Evolutionary conservation across 371 early-diverging fungal species (phyloP), one percentile per base, ranked within the genome.

Genomic region (Blakeslea trispora): DNA sequence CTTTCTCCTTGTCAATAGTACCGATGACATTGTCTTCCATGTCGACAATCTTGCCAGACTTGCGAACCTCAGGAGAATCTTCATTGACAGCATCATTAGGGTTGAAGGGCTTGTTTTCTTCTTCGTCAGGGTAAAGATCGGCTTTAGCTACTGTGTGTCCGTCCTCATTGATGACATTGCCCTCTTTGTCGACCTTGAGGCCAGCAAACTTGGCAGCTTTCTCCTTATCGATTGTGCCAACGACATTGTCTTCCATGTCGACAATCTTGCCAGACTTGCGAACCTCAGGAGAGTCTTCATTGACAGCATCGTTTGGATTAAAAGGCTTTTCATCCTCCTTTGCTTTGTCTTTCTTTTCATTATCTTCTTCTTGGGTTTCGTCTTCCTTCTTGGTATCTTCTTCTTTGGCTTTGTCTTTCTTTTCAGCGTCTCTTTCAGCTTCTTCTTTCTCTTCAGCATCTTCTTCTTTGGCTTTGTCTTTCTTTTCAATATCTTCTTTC

Each of bases 291-390:
- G 61, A 60, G 21, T 53, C 45, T 39, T 54, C 54, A 15, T 60
- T 23, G 31, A 60, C 44, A 21, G 14, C n/a, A n/a, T 53, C 31
- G n/a, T 60, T 53, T 7, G 60, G 60, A 34, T 53, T 59, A 22
- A 52, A 59, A 41, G 41, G 53, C 32, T 47, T 42, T 6, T 50
- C 19, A 22, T 45, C 46, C 3, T 37, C 48, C 50, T 49, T 50
- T 43, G 51, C 56, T 19, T 61, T 63, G 31, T 58, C 64, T 8
- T 63, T 54, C 14, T 52, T 28, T 23, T 68, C 64, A 32, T 63
- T 63, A 13, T 63, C 68, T 45, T 59, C 53, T n/a, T n/a, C n/a
- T n/a, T n/a, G n/a, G n/a, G n/a, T n/a, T n/a, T 19, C 10, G 9
- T 42, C 45, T 21, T 32, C 23, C 46, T 59, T 35, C 18, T 41